Percentiles rank a stretch among this genome's conserved stretches.
Evolutionary conservation across 768 basidiomycete species (phyloP).

Genomic region (Suillus spraguei): DNA sequence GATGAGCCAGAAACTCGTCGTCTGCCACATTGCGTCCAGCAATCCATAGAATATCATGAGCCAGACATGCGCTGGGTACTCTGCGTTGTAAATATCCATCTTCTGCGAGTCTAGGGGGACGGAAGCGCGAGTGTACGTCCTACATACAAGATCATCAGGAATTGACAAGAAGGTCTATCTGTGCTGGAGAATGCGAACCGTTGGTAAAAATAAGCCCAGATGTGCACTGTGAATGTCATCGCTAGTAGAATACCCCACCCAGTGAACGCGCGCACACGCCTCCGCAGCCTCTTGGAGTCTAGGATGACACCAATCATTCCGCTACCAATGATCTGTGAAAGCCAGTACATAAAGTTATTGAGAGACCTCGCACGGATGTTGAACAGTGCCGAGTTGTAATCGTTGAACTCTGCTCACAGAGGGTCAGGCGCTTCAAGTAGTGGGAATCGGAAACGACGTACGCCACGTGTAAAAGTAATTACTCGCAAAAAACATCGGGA

Average conservation of each 20-base stretch:
- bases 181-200: constrained; percentile 41
- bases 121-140: constrained; percentile 60
- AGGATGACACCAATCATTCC: constrained; percentile 66
- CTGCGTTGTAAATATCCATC: constrained; percentile 52
- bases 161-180: neutral
- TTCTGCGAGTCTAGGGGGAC: constrained; percentile 42
- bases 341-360: constrained; percentile 82
- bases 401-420: constrained; percentile 63
- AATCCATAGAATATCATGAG: constrained; percentile 72
- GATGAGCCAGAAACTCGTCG: constrained; percentile 76
- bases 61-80: constrained; percentile 41
- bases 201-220: constrained; percentile 78
- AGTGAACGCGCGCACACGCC: constrained; percentile 66
- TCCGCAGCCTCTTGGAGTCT: constrained; percentile 53
- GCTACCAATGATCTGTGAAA: constrained; percentile 73
- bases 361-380: constrained; percentile 74
- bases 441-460: constrained; percentile 27
- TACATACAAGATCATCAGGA: constrained; percentile 14
- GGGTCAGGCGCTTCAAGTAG: neutral
- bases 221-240: constrained; percentile 68
- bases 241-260: constrained; percentile 64
- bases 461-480: constrained; percentile 89
- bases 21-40: constrained; percentile 84
- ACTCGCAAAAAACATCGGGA: constrained; percentile 82
- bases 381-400: constrained; percentile 74